These are phyloP conservation scores for Crucibulum laeve DNA, from an alignment of 768 basidiomycete species.

Conservation along the genomic window DNA sequence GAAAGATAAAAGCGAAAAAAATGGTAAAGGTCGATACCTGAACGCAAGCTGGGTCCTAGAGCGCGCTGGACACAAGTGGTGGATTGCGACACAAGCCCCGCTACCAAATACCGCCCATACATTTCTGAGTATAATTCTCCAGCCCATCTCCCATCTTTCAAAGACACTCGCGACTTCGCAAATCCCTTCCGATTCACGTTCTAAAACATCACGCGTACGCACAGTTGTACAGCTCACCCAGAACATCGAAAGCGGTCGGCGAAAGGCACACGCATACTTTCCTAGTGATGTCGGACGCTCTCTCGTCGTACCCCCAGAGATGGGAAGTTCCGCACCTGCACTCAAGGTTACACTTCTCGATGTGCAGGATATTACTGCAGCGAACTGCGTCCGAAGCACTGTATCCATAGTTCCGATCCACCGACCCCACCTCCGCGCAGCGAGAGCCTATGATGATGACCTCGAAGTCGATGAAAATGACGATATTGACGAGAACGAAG, in stretches of 20 bases:
- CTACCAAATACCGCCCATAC: constrained; percentile 64
- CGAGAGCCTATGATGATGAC: constrained; percentile 5
- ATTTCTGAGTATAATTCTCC: constrained; percentile 68
- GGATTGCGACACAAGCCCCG: constrained; percentile 87
- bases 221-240: constrained; percentile 83
- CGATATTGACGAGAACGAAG: constrained; percentile 11
- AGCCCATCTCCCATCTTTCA: constrained; percentile 36
- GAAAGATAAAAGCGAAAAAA: constrained; percentile 2
- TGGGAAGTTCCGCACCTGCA: constrained; percentile 31
- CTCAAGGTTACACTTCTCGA: constrained; percentile 58
- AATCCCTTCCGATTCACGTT: constrained; percentile 5
- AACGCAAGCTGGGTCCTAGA: constrained; percentile 89
- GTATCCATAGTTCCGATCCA: constrained; percentile 45
- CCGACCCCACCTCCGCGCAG: constrained; percentile 7
- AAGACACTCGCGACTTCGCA: constrained; percentile 10
- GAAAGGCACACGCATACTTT: constrained; percentile 79
- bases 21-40: constrained; percentile 49
- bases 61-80: constrained; percentile 65
- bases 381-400: constrained; percentile 58
- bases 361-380: constrained; percentile 41
- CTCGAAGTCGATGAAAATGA: constrained; percentile 7
- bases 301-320: constrained; percentile 40
- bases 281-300: constrained; percentile 54
- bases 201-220: constrained; percentile 43
- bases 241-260: constrained; percentile 61